A percentile compares a stretch with the other conserved stretches of the same genome.
Evolutionary conservation across 2,329 filamentous ascomycete species (phyloP).

Genomic region (Sporothrix humicola): DNA sequence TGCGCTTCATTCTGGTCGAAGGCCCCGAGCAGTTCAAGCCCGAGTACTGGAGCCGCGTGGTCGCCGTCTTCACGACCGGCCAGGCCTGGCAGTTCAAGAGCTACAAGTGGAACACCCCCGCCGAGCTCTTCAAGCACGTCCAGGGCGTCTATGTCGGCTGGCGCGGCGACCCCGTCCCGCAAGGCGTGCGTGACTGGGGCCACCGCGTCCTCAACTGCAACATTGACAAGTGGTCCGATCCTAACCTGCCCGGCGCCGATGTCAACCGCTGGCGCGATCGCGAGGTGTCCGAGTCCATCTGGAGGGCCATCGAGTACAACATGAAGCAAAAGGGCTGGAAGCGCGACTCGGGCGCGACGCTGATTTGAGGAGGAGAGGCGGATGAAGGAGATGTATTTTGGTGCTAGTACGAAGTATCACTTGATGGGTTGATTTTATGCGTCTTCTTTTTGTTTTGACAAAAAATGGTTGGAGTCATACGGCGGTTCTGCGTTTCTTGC

Average conservation of each 20-base stretch:
- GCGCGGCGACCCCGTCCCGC: constrained; percentile 80
- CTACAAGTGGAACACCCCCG: constrained; percentile 92
- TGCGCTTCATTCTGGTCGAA: constrained; percentile 95
- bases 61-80: constrained; percentile 95
- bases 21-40: constrained; percentile 94
- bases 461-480: constrained; percentile 22
- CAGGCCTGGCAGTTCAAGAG: constrained; percentile 99
- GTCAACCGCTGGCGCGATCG: constrained; percentile 78
- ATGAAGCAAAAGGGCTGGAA: constrained; percentile 88
- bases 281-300: constrained; percentile 91
- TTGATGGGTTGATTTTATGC: constrained; percentile 14
- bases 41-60: constrained; percentile 94
- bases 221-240: constrained; percentile 82
- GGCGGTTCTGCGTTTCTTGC: constrained; percentile 15
- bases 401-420: background rate
- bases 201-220: constrained; percentile 77
- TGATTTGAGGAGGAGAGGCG: constrained; percentile 47
- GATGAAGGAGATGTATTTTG: background rate
- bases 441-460: background rate
- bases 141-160: constrained; percentile 90
- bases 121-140: constrained; percentile 87
- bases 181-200: constrained; percentile 82
- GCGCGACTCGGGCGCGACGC: constrained; percentile 68
- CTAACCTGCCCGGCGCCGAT: constrained; percentile 53
- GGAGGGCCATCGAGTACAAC: constrained; percentile 83